Percentiles rank a stretch among this genome's conserved stretches.
Conservation (phyloP, 192 early-diverging fungal genomes). For the Gaertneriomyces sp. region DNA sequence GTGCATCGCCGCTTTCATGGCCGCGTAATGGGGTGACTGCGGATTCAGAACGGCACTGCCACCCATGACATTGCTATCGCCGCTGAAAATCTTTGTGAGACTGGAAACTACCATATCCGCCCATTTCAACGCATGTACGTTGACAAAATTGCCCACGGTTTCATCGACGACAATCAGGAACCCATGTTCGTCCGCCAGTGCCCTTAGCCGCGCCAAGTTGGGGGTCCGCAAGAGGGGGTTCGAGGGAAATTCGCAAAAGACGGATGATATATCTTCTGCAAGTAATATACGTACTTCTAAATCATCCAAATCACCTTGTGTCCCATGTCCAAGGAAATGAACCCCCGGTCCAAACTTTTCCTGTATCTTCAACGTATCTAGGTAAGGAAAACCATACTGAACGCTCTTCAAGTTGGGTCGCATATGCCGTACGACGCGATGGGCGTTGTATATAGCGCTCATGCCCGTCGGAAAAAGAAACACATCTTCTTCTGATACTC, state of each 20-base stretch:
- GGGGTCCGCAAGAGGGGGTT: slow-evolving; percentile 88
- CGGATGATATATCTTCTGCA: slow-evolving; percentile 66
- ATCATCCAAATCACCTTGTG: slow-evolving; percentile 66
- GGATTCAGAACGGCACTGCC: slow-evolving; percentile 68
- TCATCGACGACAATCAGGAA: slow-evolving; percentile 89
- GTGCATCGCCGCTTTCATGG: slow-evolving; percentile 52
- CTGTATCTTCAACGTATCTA: slow-evolving; percentile 94
- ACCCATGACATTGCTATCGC: slow-evolving; percentile 97
- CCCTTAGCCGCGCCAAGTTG: slow-evolving; percentile 68
- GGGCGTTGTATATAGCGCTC: slow-evolving; percentile 89
- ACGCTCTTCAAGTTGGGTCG: slow-evolving; percentile 61
- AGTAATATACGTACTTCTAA: slow-evolving; percentile 45
- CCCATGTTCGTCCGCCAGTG: slow-evolving; percentile 68
- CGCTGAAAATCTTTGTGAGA: slow-evolving; percentile 92
- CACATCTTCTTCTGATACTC: slow-evolving; percentile 70
- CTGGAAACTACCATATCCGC: slow-evolving; percentile 88
- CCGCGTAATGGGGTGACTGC: slow-evolving; percentile 22
- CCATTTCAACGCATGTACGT: slow-evolving; percentile 71
- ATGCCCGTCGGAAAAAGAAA: slow-evolving; percentile 87
- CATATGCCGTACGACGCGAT: slow-evolving; percentile 54
- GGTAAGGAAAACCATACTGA: slow-evolving; percentile 95
- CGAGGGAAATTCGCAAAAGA: slow-evolving; percentile 92
- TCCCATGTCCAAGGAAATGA: slow-evolving; percentile 83
- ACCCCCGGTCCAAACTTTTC: slow-evolving; percentile 91
- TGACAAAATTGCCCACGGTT: slow-evolving; percentile 92